These are phyloP conservation scores for Aspergillus bertholletiae DNA, from an alignment of 495 filamentous ascomycete genomes.

Conservation along the genomic window DNA sequence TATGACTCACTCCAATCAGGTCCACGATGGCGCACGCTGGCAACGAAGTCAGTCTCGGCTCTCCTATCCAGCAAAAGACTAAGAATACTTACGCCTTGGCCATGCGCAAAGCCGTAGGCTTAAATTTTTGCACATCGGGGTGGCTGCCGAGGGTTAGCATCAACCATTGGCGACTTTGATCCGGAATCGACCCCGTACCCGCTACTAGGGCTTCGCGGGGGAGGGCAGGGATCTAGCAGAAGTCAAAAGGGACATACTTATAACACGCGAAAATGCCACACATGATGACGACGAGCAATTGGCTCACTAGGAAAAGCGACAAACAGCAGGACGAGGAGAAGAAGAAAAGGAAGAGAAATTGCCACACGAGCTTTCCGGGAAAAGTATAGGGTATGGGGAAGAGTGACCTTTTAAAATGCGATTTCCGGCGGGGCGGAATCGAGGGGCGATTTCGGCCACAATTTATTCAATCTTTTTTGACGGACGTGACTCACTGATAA, in stretches of 20 bases:
- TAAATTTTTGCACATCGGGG: conserved; percentile 94
- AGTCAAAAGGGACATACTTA: conserved; percentile 56
- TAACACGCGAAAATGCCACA: conserved; percentile 95
- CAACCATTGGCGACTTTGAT: neutral
- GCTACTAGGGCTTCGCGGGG: conserved; percentile 18
- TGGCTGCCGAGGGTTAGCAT: conserved; percentile 56
- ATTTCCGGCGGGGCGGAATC: conserved; percentile 26
- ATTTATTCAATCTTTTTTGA: conserved; percentile 18
- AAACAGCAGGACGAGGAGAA: conserved; percentile 16
- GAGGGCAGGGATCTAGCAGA: conserved; percentile 10
- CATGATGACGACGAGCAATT: conserved; percentile 40
- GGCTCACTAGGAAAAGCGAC: conserved; percentile 16
- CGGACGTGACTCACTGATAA: conserved; percentile 46
- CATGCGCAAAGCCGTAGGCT: conserved; percentile 92
- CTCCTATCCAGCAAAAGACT: conserved; percentile 13
- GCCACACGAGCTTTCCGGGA: conserved; percentile 6
- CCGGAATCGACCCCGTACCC: neutral
- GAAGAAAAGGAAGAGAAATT: conserved; percentile 7
- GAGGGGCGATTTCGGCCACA: conserved; percentile 42
- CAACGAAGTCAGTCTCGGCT: conserved; percentile 36
- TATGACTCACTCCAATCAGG: conserved; percentile 94
- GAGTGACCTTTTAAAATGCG: conserved; percentile 31
- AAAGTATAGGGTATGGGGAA: conserved; percentile 16
- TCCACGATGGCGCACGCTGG: conserved; percentile 88
- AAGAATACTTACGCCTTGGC: conserved; percentile 78